Evolutionary conservation across 1,284 basidiomycete species (phyloP), one percentile per base, ranked within the genome.

Genomic region (Rhodofomes roseus): DNA sequence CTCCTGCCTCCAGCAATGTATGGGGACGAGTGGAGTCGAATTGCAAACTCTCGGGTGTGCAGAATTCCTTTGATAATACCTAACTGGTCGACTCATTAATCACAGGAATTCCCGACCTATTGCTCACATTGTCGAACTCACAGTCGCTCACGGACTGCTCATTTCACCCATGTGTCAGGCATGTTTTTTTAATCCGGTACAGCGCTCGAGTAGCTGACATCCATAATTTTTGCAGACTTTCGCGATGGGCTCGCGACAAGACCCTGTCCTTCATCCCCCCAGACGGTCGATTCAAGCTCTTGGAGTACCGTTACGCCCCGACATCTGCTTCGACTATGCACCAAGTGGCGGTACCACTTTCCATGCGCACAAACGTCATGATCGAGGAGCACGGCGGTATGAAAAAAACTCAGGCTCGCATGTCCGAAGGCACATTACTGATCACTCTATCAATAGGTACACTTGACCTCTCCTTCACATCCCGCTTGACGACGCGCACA

Each of bases 141-240:
- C 82, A 85, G 62, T 79, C 87, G 39, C 77, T 98, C 63, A 77
- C 80, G 2, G 92, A 96, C 64, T 90, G 87, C 63, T 85, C 91
- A 1, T 96, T 97, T 72, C 95, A 98, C 72, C 87, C 93, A 34
- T 98, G 95, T 71, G 86, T 98, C 55, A 82, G 94, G 92, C 92
- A 71, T 61, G 86, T 71, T 16, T 29, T 52, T 27, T 40, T 27
- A 1, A 14, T 9, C 25, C 14, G 20, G 7, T 37, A 40, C 60
- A 29, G n/a, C 22, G 25, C 31, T 54, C 29, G 50, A 36, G 29
- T 56, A n/a, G 43, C 22, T 1, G 31, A 41, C 29, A 8, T 43
- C 22, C 37, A 56, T 12, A 52, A 18, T 14, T 44, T 52, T 9
- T 55, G 60, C 58, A 94, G 93, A 37, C 79, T 95, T 55, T 85